These are phyloP conservation scores for Pichia manshurica DNA, from an alignment of 805 yeast species.

Conservation along the genomic window DNA sequence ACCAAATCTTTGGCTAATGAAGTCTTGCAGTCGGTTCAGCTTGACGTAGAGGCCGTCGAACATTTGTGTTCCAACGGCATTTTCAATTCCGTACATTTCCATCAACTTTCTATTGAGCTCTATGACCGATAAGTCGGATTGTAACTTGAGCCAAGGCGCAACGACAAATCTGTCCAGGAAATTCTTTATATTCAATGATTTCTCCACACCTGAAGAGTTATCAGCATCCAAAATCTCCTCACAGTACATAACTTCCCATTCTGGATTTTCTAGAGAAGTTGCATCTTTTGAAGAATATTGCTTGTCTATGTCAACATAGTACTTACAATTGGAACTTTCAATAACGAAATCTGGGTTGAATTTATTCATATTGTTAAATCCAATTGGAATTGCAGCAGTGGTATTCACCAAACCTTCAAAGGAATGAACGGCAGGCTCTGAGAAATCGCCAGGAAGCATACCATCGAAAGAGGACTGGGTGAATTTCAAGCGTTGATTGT, in stretches of 20 bases:
- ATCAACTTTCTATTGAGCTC: conserved; percentile 18
- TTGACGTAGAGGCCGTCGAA: conserved; percentile 8
- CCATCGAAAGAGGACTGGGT: conserved; percentile 80
- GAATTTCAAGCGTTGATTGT: conserved; percentile 57
- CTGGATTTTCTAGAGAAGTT: conserved; percentile 19
- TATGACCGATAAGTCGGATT: conserved; percentile 13
- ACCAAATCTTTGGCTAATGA: neutral
- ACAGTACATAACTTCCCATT: conserved; percentile 49
- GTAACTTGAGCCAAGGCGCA: conserved; percentile 14
- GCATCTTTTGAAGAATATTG: conserved; percentile 39
- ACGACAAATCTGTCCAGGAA: conserved; percentile 2
- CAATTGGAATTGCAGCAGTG: conserved; percentile 47
- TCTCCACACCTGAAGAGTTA: conserved; percentile 44
- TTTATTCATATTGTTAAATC: conserved; percentile 70
- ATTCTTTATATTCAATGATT: neutral
- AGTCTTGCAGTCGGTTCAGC: neutral
- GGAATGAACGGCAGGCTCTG: conserved; percentile 30
- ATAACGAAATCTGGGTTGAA: conserved; percentile 57
- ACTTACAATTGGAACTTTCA: conserved; percentile 53
- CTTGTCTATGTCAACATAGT: conserved; percentile 57
- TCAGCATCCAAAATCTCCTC: conserved; percentile 48
- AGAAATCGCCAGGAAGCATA: conserved; percentile 80
- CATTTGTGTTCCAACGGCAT: conserved; percentile 14
- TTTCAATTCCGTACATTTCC: conserved; percentile 16
- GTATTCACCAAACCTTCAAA: conserved; percentile 24